phyloP scores from a whole-genome alignment of 345 rosid genomes.

The Aethionema arabicum region DNA sequence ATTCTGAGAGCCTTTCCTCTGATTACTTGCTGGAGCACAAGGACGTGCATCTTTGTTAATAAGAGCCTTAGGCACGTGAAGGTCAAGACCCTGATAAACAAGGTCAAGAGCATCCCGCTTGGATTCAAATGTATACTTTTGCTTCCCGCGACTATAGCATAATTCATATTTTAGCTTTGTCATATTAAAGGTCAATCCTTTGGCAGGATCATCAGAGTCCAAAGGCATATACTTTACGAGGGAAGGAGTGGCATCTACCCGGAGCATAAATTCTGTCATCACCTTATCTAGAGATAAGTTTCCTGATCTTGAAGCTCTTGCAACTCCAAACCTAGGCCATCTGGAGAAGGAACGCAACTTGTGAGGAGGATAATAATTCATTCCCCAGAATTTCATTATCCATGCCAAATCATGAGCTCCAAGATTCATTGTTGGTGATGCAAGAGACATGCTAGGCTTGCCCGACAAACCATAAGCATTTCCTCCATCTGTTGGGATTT shows the following conservation, averaged over 20 bases:
- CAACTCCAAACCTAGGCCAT: conserved; percentile 94
- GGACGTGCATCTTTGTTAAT: conserved; percentile 59
- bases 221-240: conserved; percentile 68
- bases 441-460: conserved; percentile 43
- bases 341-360: conserved; percentile 86
- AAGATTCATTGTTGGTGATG: conserved; percentile 62
- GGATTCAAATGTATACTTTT: conserved; percentile 86
- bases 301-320: conserved; percentile 81
- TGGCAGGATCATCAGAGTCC: conserved; percentile 93
- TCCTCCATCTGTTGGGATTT: conserved; percentile 32
- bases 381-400: conserved; percentile 73
- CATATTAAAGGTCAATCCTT: conserved; percentile 79
- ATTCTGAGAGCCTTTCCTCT: conserved; percentile 66
- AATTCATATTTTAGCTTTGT: conserved; percentile 79
- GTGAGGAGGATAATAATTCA: conserved; percentile 93
- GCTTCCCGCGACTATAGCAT: conserved; percentile 83
- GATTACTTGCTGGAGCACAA: conserved; percentile 47
- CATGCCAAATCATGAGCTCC: conserved; percentile 99
- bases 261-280: conserved; percentile 95
- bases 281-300: conserved; percentile 91
- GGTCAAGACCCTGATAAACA: conserved; percentile 93
- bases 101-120: conserved; percentile 90
- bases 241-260: conserved; percentile 78
- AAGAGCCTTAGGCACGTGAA: conserved; percentile 77
- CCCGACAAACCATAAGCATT: conserved; percentile 16